phyloP scores from a whole-genome alignment of 2,329 filamentous ascomycete species.

The Teratosphaeria gauchensis region DNA sequence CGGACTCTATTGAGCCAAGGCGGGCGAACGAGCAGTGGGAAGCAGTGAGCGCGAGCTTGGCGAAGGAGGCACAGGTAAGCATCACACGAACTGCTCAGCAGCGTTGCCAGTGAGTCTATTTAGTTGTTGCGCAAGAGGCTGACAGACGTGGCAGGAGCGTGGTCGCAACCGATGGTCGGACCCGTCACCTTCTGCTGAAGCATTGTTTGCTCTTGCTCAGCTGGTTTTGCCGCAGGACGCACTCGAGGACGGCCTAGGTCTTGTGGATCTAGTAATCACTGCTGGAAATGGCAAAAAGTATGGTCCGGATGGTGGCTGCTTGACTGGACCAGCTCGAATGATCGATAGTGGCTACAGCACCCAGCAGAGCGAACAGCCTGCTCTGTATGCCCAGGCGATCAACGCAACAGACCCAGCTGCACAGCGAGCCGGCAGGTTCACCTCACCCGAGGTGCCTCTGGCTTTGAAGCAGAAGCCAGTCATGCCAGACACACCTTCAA shows the following conservation, averaged over 20 bases:
- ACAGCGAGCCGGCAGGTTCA: not conserved
- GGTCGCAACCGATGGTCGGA: slow-evolving; percentile 26
- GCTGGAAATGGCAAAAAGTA: slow-evolving; percentile 21
- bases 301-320: slow-evolving; percentile 12
- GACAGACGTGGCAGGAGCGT: slow-evolving; percentile 25
- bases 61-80: not conserved
- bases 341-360: slow-evolving; percentile 7
- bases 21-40: not conserved
- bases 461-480: not conserved
- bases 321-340: slow-evolving; percentile 11
- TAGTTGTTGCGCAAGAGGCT: slow-evolving; percentile 10
- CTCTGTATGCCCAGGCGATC: not conserved
- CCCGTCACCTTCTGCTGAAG: slow-evolving; percentile 27
- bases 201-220: slow-evolving; percentile 29
- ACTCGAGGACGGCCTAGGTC: slow-evolving; percentile 18
- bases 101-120: not conserved
- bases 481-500: slow-evolving; percentile 3
- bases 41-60: not conserved
- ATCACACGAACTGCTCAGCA: not conserved
- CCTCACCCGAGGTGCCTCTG: not conserved
- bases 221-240: slow-evolving; percentile 29
- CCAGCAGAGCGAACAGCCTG: not conserved
- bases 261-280: slow-evolving; percentile 21
- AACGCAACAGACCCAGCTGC: not conserved
- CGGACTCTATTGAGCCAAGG: not conserved